Base-by-base conservation (phyloP, 352 stramenopile genomes). In the Hyaloperonospora arabidopsidis region DNA sequence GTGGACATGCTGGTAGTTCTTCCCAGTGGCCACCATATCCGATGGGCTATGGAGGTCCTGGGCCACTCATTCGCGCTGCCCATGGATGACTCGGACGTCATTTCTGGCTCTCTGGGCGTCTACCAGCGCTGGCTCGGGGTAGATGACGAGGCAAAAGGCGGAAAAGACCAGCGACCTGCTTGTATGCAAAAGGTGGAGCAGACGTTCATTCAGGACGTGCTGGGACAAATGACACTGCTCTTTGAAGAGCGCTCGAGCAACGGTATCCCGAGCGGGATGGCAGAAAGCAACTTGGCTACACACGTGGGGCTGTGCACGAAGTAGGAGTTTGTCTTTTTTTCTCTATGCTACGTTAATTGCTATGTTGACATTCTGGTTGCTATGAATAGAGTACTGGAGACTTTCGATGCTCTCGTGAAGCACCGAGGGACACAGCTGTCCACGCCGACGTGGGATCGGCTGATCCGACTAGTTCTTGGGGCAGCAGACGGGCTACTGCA, bases 151-250 rank as follows among this genome's bases (percentile, higher is more conserved):
- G 45, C 56, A 1, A 49, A 54, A 40, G 25, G 29, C 22, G 65
- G 60, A 15, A 76, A 79, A 36, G 77, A 92, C 55, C 57, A 68
- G 21, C 65, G 78, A 15, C 81, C 81, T 0, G 60, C 60, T 23
- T 89, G 83, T 49, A 92, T 94, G 81, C 74, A 86, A 28, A 87
- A 84, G 54, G 70, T 86, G 35, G 84, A 92, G 54, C 84, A 94
- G 64, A 64, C 72, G 8, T 94, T 94, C 46, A 90, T 94, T 34
- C 81, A 90, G 49, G 84, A 94, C 52, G 69, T 94, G 58, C 65
- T 94, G 41, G 84, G 81, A 13, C 84, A 94, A 45, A 92, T 94
- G 81, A 92, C 84, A 49, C 57, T 94, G 52, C 69, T 94, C 22
- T 92, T 94, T 63, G 84, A 94, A 59, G 84, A 94, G 45, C 72